Percentiles rank a stretch among this genome's conserved stretches.
Evolutionary conservation across 2,329 filamentous ascomycete species (phyloP).

Genomic region (Penicillium sp.): DNA sequence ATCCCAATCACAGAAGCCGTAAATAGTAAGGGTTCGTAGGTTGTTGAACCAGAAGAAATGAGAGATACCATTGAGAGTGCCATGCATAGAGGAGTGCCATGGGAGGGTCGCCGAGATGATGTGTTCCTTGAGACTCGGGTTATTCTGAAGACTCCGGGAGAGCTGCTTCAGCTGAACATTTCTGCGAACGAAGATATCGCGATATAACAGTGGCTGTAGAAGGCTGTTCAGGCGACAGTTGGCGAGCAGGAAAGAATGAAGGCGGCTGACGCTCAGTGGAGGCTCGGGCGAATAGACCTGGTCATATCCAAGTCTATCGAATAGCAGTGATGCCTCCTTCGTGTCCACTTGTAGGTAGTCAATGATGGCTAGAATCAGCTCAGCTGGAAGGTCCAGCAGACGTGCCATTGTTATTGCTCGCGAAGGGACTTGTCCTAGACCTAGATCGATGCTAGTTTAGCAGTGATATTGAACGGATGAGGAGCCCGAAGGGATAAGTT

Average conservation of each 20-base stretch:
- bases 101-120: slow-evolving; percentile 5
- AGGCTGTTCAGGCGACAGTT: background rate
- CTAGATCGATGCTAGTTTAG: background rate
- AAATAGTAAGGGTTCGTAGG: slow-evolving; percentile 2
- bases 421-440: background rate
- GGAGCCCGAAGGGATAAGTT: background rate
- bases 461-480: background rate
- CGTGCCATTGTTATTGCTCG: slow-evolving; percentile 1
- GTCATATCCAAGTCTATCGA: background rate
- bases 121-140: background rate
- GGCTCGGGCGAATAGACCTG: background rate
- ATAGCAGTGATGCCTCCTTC: background rate
- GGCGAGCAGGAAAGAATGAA: slow-evolving; percentile 5
- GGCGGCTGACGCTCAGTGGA: background rate
- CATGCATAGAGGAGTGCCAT: background rate
- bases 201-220: slow-evolving; percentile 2
- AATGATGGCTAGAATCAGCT: slow-evolving; percentile 3
- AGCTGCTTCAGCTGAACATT: slow-evolving; percentile 1
- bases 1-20: slow-evolving; percentile 3
- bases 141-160: background rate
- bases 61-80: background rate
- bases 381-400: slow-evolving; percentile 8
- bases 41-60: slow-evolving; percentile 2
- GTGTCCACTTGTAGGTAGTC: slow-evolving; percentile 4
- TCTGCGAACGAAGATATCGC: slow-evolving; percentile 2